Conservation (phyloP, 306 rosid genomes). For the Dicorynia guianensis region DNA sequence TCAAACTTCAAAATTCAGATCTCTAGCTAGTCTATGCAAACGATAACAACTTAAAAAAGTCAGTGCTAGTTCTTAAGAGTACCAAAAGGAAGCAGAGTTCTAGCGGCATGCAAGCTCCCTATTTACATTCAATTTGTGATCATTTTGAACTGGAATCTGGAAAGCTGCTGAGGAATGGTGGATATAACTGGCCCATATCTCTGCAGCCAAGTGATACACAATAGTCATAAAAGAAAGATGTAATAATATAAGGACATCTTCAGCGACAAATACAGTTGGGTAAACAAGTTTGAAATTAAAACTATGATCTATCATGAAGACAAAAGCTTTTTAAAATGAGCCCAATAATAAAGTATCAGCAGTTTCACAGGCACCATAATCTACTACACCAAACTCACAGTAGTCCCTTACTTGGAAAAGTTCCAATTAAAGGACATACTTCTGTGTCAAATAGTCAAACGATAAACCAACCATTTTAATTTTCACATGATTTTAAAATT, state of each 20-base stretch:
- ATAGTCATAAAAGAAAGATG: no score
- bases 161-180: constrained; percentile 71
- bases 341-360: neutral
- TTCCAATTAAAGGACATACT: constrained; percentile 4
- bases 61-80: neutral
- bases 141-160: constrained; percentile 76
- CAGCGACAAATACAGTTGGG: no score
- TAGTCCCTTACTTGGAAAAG: constrained; percentile 22
- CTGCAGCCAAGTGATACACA: constrained; percentile 39
- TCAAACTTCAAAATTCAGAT: neutral
- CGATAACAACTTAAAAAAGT: neutral
- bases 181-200: constrained; percentile 72
- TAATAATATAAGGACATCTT: neutral
- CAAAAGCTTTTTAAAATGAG: constrained; percentile 10
- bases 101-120: neutral
- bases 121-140: constrained; percentile 44
- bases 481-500: neutral
- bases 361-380: neutral
- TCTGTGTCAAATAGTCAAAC: no score
- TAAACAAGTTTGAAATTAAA: neutral
- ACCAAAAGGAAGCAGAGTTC: neutral
- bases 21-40: neutral
- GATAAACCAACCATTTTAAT: no score
- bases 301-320: neutral
- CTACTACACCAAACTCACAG: constrained; percentile 2